phyloP scores from a whole-genome alignment of 192 early-diverging fungal species.

The Mortierella claussenii region DNA sequence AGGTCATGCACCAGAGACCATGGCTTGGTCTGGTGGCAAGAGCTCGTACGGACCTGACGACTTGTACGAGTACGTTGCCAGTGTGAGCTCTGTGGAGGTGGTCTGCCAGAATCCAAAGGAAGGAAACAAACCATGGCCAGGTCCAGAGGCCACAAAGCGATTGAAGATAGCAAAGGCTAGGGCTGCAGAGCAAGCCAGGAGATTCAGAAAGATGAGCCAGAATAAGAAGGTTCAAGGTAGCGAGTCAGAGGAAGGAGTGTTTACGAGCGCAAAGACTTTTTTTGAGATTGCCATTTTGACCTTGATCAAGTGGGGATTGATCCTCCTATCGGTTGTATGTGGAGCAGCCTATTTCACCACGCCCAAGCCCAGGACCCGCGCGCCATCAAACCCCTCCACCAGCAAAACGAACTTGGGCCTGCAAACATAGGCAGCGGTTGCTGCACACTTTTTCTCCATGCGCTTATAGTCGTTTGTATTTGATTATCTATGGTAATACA shows the following conservation, averaged over 20 bases:
- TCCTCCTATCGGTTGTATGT: slow-evolving; percentile 31
- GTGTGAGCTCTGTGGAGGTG: slow-evolving; percentile 48
- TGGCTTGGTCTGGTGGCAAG: slow-evolving; percentile 48
- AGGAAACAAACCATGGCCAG: slow-evolving; percentile 40
- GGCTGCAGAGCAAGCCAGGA: not conserved
- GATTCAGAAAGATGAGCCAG: not conserved
- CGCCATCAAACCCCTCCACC: not conserved
- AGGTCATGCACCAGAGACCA: slow-evolving; percentile 21
- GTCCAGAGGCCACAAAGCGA: slow-evolving; percentile 26
- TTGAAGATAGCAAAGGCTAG: slow-evolving; percentile 11
- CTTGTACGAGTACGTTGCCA: slow-evolving; percentile 39
- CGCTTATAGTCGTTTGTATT: too few species aligned
- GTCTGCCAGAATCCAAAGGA: slow-evolving; percentile 36
- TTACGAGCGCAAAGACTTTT: slow-evolving; percentile 4
- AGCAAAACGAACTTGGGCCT: not conserved
- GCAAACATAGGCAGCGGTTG: slow-evolving; percentile 1
- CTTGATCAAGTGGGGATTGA: slow-evolving; percentile 36
- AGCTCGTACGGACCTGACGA: slow-evolving; percentile 30
- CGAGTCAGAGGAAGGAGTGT: too few species aligned
- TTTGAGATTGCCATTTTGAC: slow-evolving; percentile 21
- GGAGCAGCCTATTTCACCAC: slow-evolving; percentile 41
- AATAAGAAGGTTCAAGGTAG: too few species aligned
- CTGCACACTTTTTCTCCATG: too few species aligned
- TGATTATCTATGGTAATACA: too few species aligned
- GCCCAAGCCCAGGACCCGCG: slow-evolving; percentile 11